A percentile compares a stretch with the other conserved stretches of the same genome.
phyloP scores from a whole-genome alignment of 2,329 filamentous ascomycete genomes.

The Xylaria sp. region DNA sequence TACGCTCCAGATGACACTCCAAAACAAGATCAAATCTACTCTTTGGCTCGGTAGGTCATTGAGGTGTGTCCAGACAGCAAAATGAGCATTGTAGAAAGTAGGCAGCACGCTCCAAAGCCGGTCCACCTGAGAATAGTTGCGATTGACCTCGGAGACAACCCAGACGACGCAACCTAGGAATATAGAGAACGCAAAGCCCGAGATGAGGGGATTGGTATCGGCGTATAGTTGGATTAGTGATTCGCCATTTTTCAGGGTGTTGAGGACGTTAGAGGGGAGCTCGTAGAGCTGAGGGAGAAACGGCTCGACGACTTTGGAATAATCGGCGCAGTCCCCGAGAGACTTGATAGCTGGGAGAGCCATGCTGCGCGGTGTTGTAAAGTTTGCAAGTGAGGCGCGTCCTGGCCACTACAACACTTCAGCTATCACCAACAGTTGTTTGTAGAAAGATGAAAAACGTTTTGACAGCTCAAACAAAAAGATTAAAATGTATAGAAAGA shows the following conservation, averaged over 20 bases:
- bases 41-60: conserved; percentile 75
- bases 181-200: conserved; percentile 76
- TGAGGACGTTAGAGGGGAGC: conserved; percentile 72
- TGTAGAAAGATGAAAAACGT: background rate
- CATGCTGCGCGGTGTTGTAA: conserved; percentile 56
- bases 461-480: conserved; percentile 1
- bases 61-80: conserved; percentile 81
- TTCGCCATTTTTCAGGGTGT: conserved; percentile 67
- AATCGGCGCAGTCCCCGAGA: conserved; percentile 80
- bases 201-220: conserved; percentile 86
- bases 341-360: conserved; percentile 76
- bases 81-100: conserved; percentile 86
- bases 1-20: conserved; percentile 83
- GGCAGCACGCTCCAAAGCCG: conserved; percentile 91
- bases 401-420: conserved; percentile 3
- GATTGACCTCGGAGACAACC: conserved; percentile 82
- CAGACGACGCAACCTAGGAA: conserved; percentile 78
- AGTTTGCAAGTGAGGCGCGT: background rate
- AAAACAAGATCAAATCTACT: conserved; percentile 76
- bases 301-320: conserved; percentile 76
- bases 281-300: conserved; percentile 76
- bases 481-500: conserved; percentile 5
- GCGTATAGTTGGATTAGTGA: conserved; percentile 78
- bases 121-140: conserved; percentile 97
- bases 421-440: conserved; percentile 11